Evolutionary conservation across 352 stramenopile species (phyloP).

Genomic region (Pythium chondricola): DNA sequence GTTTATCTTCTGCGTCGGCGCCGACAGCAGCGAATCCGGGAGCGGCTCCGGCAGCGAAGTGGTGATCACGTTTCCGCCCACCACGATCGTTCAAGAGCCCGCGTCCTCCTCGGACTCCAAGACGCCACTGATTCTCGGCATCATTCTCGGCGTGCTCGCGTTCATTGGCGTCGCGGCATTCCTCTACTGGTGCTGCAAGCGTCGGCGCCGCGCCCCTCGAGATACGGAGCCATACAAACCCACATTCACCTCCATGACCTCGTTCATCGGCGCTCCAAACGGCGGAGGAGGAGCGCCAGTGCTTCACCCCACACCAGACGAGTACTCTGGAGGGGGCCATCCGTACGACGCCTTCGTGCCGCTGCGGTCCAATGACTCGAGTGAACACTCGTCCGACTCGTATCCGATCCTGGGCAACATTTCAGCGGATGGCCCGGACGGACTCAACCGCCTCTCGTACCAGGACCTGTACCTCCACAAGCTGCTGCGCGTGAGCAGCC

Average conservation of each 20-base stretch:
- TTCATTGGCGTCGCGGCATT: constrained; percentile 10
- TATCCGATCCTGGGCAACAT: constrained; percentile 59
- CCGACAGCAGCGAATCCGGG: constrained; percentile 13
- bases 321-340: neutral
- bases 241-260: constrained; percentile 17
- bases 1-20: constrained; percentile 56
- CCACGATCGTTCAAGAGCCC: neutral
- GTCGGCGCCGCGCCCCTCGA: constrained; percentile 1
- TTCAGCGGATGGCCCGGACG: constrained; percentile 61
- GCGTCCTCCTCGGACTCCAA: constrained; percentile 1
- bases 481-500: constrained; percentile 63
- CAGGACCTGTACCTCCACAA: constrained; percentile 67
- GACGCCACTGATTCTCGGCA: constrained; percentile 13
- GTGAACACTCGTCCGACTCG: constrained; percentile 36
- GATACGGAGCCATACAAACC: constrained; percentile 18
- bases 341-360: constrained; percentile 13
- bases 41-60: neutral
- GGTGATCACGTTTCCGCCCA: neutral
- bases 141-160: constrained; percentile 11
- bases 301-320: neutral
- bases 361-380: constrained; percentile 51
- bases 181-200: constrained; percentile 11
- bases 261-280: constrained; percentile 4
- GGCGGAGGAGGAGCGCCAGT: neutral
- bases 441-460: constrained; percentile 58